Evolutionary conservation across 164 flowering plant species (phyloP).

Genomic region (Magnolia sinica): DNA sequence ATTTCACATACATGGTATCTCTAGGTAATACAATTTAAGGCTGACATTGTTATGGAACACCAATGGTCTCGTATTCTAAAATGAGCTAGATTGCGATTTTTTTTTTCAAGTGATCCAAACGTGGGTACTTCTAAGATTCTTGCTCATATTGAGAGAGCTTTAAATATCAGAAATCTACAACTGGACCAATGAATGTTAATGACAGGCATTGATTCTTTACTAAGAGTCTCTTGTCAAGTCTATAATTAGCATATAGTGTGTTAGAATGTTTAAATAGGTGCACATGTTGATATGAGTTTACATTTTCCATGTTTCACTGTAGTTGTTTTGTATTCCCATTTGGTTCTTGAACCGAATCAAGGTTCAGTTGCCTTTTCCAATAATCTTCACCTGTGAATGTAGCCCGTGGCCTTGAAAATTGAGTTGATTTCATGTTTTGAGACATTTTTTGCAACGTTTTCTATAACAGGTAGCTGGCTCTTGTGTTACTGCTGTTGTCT

Average conservation of each 20-base stretch:
- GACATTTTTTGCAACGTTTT: not conserved
- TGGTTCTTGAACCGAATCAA: not conserved
- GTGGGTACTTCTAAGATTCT: no score
- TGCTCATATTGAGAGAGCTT: no score
- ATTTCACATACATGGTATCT: no score
- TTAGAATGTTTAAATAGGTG: not conserved
- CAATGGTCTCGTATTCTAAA: no score
- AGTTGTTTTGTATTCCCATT: not conserved
- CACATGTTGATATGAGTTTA: not conserved
- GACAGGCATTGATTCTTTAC: not conserved
- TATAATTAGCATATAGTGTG: not conserved
- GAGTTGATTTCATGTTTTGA: not conserved
- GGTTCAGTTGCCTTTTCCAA: not conserved
- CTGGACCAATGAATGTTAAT: no score
- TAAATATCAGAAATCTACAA: no score
- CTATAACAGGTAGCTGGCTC: slow-evolving; percentile 58
- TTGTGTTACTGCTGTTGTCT: slow-evolving; percentile 70
- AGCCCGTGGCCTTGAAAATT: not conserved
- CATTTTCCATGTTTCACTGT: not conserved
- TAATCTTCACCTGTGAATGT: not conserved
- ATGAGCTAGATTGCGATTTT: no score
- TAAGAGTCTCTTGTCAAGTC: not conserved
- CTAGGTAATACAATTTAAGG: no score
- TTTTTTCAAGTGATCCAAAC: no score
- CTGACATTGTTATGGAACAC: no score